These are phyloP conservation scores for Penicillium sp. DNA, from an alignment of 2,329 filamentous ascomycete genomes.

Conservation along the genomic window DNA sequence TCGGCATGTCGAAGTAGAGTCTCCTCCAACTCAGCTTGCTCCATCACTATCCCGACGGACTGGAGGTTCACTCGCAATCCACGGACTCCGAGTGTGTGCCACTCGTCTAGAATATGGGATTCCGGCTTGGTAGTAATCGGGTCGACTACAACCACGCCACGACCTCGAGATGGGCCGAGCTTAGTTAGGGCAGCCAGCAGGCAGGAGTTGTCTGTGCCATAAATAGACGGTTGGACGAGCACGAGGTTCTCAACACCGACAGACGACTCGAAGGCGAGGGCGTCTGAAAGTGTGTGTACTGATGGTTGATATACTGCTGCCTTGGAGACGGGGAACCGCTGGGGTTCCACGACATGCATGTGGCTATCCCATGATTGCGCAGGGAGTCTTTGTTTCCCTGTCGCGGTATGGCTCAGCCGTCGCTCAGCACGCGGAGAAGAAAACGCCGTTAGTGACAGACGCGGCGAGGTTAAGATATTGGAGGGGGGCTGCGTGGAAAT, in stretches of 20 bases:
- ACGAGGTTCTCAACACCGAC: conserved; percentile 59
- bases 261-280: conserved; percentile 52
- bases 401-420: conserved; percentile 12
- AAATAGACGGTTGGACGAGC: conserved; percentile 63
- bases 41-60: conserved; percentile 50
- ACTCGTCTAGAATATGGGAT: conserved; percentile 48
- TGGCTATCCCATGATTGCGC: conserved; percentile 59
- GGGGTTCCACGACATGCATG: conserved; percentile 63
- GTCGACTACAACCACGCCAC: conserved; percentile 61
- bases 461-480: conserved; percentile 14
- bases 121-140: conserved; percentile 40
- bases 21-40: conserved; percentile 42
- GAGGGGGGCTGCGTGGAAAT: conserved; percentile 25
- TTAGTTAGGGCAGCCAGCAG: conserved; percentile 55
- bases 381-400: conserved; percentile 28
- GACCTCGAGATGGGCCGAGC: conserved; percentile 52
- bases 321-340: conserved; percentile 50
- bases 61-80: conserved; percentile 62
- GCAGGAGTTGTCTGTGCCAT: conserved; percentile 62
- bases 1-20: conserved; percentile 52
- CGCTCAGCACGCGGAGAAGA: conserved; percentile 7
- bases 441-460: conserved; percentile 16
- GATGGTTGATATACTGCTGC: conserved; percentile 55
- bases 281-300: conserved; percentile 53
- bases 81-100: conserved; percentile 60